Evolutionary conservation across 1,139 yeast species (phyloP), one percentile per base, ranked within the genome.

Genomic region (Diutina pseudorugosa): DNA sequence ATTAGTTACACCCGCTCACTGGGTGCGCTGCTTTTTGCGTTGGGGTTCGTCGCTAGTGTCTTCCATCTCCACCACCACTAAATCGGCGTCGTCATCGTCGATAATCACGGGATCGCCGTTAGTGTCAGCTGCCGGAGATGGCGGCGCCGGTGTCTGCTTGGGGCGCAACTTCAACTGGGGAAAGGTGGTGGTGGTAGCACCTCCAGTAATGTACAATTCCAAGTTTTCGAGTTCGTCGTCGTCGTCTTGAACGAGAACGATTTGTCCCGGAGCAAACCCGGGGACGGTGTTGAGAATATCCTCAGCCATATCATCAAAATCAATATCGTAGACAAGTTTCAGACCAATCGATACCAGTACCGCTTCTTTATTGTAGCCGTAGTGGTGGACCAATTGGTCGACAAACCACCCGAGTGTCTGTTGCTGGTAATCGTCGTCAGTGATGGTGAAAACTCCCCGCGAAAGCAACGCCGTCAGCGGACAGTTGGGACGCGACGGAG

Each of bases 231-330:
- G 71, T 49, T 71, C 76, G 55, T 85, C 94, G 41, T 77, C 80
- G 51, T 89, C 96, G 65, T 93, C 98, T 54, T 85, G 82, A 14
- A 93, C 74, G 1, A 86, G 76, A 14, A 93, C 52, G 36, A 82
- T 71, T 21, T 81, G 77, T 4, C 91, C 93, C 50, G 72, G 70
- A 8, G 60, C 61, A 36, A 91, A 69, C 5, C 84, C 85, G 1
- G 59, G 58, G 21, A 93, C 66, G 1, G 79, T 79, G 0, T 59
- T 55, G 21, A 93, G 67, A 0, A 73, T 65, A 47, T 70, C 72
- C 0, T 70, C 72, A 9, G 75, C 60, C 61, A 91, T 84, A 61
- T 91, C 98, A 52, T 89, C 96, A 65, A 88, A 89, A 61, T 94
- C 99, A 52, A 75, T 75, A 66, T 94, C 98, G 61, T 88, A 89